These are phyloP conservation scores for Tetradesmus lagerheimii DNA, from an alignment of 139 green algal genomes.

Conservation along the genomic window DNA sequence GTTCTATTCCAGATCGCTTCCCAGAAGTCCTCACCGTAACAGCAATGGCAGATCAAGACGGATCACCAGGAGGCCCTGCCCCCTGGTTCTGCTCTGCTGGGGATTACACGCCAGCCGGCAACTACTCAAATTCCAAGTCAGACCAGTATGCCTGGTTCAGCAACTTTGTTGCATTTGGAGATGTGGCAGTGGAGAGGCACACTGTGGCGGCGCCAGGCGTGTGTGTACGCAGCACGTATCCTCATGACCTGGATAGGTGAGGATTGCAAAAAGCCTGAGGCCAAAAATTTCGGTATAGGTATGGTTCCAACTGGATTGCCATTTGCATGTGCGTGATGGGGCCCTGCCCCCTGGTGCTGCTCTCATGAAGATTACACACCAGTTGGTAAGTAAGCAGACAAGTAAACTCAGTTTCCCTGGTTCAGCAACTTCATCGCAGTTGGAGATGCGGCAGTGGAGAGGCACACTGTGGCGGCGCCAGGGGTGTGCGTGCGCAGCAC, in stretches of 20 bases:
- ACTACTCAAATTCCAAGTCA: not conserved
- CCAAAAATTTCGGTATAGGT: no score
- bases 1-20: not conserved
- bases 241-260: not conserved
- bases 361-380: not conserved
- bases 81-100: not conserved
- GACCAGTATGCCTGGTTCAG: not conserved
- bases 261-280: no score
- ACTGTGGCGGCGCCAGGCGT: not conserved
- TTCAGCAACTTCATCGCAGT: not conserved
- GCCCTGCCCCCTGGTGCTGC: not conserved
- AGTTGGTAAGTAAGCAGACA: not conserved
- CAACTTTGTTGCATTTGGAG: not conserved
- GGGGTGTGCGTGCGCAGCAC: no score
- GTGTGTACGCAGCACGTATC: not conserved
- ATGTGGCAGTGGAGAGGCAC: not conserved
- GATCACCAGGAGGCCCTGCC: no score
- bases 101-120: not conserved
- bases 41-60: not conserved
- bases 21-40: not conserved
- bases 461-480: no score
- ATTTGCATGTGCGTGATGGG: no score
- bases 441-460: not conserved
- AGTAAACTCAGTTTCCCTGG: not conserved
- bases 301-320: no score